These are phyloP conservation scores for Yamadazyma epiphylla DNA, from an alignment of 1,139 yeast species.

Conservation along the genomic window DNA sequence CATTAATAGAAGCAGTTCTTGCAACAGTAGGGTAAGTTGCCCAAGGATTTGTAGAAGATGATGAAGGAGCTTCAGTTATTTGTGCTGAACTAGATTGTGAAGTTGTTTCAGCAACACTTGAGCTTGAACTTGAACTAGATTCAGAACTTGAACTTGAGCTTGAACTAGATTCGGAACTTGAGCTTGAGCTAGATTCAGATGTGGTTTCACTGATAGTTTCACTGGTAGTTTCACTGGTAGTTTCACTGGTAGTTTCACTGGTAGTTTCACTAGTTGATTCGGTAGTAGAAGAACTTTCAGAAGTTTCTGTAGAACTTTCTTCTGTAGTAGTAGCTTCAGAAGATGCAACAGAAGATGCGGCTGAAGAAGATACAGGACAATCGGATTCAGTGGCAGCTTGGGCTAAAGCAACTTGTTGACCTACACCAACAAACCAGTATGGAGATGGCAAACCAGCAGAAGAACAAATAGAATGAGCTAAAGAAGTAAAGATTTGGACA, in stretches of 20 bases:
- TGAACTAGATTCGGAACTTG: background rate
- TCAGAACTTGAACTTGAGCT: background rate
- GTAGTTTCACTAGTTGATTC: conserved; percentile 1
- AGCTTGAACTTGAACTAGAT: background rate
- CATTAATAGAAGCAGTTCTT: conserved; percentile 37
- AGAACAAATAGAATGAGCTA: conserved; percentile 24
- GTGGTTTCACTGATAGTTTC: background rate
- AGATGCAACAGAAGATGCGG: conserved; percentile 6
- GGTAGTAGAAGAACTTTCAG: background rate
- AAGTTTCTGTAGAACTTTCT: conserved; percentile 24
- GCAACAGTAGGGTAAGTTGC: conserved; percentile 36
- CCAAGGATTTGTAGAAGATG: conserved; percentile 18
- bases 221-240: background rate
- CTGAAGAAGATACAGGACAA: conserved; percentile 4
- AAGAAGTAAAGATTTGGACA: conserved; percentile 18
- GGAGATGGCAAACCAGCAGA: conserved; percentile 24
- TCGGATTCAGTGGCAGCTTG: conserved; percentile 3
- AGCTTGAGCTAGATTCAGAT: background rate
- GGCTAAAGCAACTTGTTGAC: conserved; percentile 8
- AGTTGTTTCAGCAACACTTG: background rate
- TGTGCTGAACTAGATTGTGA: background rate
- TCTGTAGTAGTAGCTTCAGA: conserved; percentile 14
- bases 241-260: background rate
- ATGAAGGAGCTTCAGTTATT: conserved; percentile 7
- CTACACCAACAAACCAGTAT: conserved; percentile 22